A percentile compares a stretch with the other conserved stretches of the same genome.
phyloP scores from a whole-genome alignment of 2,329 filamentous ascomycete species.

The Clathrospora elynae region DNA sequence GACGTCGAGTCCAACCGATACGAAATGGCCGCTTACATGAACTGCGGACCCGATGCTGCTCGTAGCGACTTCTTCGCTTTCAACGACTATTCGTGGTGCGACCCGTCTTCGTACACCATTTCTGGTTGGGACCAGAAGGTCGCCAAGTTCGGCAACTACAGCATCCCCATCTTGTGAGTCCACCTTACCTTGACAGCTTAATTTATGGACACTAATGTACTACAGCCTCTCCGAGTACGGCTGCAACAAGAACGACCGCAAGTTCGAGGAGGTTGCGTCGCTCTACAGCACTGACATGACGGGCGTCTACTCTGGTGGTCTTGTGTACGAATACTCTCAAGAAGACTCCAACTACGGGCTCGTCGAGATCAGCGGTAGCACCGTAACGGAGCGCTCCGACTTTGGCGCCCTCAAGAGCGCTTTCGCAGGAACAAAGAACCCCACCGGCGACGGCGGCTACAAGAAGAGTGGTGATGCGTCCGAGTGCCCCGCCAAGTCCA shows the following conservation, averaged over 20 bases:
- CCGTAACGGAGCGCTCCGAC: constrained; percentile 64
- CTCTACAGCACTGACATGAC: constrained; percentile 87
- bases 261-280: constrained; percentile 78
- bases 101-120: constrained; percentile 67
- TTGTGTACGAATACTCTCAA: constrained; percentile 92
- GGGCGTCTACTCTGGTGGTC: constrained; percentile 87
- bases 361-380: constrained; percentile 65
- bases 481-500: constrained; percentile 59
- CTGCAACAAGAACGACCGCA: constrained; percentile 79
- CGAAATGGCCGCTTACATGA: constrained; percentile 89
- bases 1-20: constrained; percentile 85
- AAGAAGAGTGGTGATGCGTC: constrained; percentile 59
- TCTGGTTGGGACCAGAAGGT: constrained; percentile 91
- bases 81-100: constrained; percentile 90
- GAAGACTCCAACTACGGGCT: constrained; percentile 73
- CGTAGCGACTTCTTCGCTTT: constrained; percentile 89
- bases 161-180: constrained; percentile 76
- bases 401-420: constrained; percentile 63
- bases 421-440: constrained; percentile 57
- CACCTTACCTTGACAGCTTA: background rate
- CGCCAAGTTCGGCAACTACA: constrained; percentile 82
- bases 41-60: constrained; percentile 83
- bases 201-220: too few relatives aligned
- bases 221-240: constrained; percentile 84
- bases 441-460: constrained; percentile 64